phyloP scores from a whole-genome alignment of 2,329 filamentous ascomycete species.

The Emmonsia crescens region DNA sequence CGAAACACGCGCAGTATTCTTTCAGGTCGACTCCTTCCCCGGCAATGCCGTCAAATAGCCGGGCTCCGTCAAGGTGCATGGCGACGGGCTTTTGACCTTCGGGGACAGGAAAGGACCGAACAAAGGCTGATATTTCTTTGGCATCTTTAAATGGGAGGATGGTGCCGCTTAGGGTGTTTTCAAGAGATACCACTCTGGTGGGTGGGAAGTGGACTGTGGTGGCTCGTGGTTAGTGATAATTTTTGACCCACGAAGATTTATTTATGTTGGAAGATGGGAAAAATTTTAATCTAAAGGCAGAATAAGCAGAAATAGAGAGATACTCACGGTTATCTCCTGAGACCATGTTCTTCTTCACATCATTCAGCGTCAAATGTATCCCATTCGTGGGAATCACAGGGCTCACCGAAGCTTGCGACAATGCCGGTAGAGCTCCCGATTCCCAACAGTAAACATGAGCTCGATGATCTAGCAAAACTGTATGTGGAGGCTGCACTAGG shows the following conservation, averaged over 20 bases:
- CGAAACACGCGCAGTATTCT: conserved; percentile 24
- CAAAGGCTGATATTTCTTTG: conserved; percentile 21
- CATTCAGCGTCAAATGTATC: conserved; percentile 25
- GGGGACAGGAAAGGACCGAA: conserved; percentile 18
- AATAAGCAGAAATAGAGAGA: neutral
- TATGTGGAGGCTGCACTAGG: conserved; percentile 25
- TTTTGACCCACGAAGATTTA: neutral
- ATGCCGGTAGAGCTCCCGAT: conserved; percentile 19
- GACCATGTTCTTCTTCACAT: conserved; percentile 22
- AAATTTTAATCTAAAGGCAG: neutral
- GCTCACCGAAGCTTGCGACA: conserved; percentile 25
- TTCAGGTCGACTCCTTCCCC: conserved; percentile 16
- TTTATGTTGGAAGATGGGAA: neutral
- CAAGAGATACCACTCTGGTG: conserved; percentile 22
- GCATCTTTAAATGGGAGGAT: conserved; percentile 21
- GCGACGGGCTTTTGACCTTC: conserved; percentile 17
- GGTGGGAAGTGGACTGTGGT: conserved; percentile 20
- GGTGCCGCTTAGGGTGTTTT: conserved; percentile 21
- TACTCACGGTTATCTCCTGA: conserved; percentile 18
- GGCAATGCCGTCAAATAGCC: conserved; percentile 21
- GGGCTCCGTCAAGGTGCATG: conserved; percentile 24
- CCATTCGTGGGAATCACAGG: conserved; percentile 23
- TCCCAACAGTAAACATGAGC: conserved; percentile 26
- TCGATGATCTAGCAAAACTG: conserved; percentile 25
- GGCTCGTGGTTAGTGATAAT: neutral